Evolutionary conservation across 2,329 filamentous ascomycete species (phyloP), one percentile per base, ranked within the genome.

Genomic region (Sporothrix pseudoabietina): DNA sequence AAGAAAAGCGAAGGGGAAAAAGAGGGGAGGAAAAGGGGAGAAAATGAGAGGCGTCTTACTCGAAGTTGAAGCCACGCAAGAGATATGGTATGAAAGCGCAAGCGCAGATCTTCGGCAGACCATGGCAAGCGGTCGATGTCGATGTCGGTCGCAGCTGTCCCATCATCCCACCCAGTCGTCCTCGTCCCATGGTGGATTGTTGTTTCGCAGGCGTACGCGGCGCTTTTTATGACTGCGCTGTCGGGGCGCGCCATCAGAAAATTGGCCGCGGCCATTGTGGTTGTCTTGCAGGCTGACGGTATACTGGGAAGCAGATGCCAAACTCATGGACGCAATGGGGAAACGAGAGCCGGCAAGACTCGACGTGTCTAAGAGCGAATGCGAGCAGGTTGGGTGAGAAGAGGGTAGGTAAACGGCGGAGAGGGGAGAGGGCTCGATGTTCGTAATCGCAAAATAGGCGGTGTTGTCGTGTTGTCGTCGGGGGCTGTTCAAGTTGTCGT

Each of bases 201-300:
- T 76, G 79, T 78, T 78, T 77, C 77, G 78, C 77, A 83, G 76
- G 80, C 81, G 82, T 78, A 81, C 77, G 75, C 71, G 69, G 71
- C 80, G 80, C 78, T 82, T 74, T 19, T 72, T 82, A 78, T 81
- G 81, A 78, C 81, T 82, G 80, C 83, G 80, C 78, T 80, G 79
- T 80, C 82, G 80, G 55, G 72, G 74, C 79, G 82, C 77, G 81
- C 82, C 76, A 80, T 79, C 80, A 84, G 79, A 82, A 87, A 82
- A 77, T 83, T 82, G 82, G 83, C 83, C 80, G 85, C 81, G 81
- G 87, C 86, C 87, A 89, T 89, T 80, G 78, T 86, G 84, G 80
- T 80, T 83, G 81, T 82, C 81, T 77, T 77, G 77, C 78, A 80
- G 82, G 80, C 82, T 85, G 80, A 78, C 77, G 75, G 80, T 84